Evolutionary conservation across 2,329 filamentous ascomycete genomes (phyloP).

Genomic region (Scolecobasidium constrictum): DNA sequence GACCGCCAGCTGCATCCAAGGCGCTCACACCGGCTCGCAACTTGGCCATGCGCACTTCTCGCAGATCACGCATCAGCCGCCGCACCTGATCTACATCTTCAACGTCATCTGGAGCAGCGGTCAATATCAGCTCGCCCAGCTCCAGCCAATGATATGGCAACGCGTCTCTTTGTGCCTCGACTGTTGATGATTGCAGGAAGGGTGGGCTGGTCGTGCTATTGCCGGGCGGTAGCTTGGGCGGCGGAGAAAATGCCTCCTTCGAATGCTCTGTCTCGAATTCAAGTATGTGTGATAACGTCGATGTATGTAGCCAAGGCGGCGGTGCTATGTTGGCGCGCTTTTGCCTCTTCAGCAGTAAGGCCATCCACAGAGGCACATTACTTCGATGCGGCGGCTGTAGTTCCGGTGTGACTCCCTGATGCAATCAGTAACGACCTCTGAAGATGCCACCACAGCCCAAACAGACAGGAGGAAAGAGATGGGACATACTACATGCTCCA

Average conservation of each 20-base stretch:
- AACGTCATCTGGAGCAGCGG: constrained; percentile 76
- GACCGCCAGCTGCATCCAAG: constrained; percentile 59
- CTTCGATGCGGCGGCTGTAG: constrained; percentile 74
- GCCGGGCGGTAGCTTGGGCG: constrained; percentile 51
- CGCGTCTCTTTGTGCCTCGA: constrained; percentile 53
- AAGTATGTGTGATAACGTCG: constrained; percentile 67
- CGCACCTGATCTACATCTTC: constrained; percentile 62
- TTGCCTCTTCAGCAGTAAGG: constrained; percentile 88
- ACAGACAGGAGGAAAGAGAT: background rate
- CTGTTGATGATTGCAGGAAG: constrained; percentile 67
- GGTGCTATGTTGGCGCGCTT: constrained; percentile 85
- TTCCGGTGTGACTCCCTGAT: constrained; percentile 63
- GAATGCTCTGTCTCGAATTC: constrained; percentile 67
- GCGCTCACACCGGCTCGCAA: constrained; percentile 64
- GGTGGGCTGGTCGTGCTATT: constrained; percentile 42
- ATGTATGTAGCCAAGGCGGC: constrained; percentile 74
- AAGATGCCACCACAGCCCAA: background rate
- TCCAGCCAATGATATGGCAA: constrained; percentile 96
- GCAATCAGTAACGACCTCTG: background rate
- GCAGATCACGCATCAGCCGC: constrained; percentile 64
- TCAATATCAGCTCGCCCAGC: constrained; percentile 74
- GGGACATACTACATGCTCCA: constrained; percentile 1
- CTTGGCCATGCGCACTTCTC: constrained; percentile 84
- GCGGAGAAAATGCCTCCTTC: constrained; percentile 63
- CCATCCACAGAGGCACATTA: constrained; percentile 83